These are phyloP conservation scores for Diaporthe amygdali DNA, from an alignment of 2,329 filamentous ascomycete species.

Conservation along the genomic window DNA sequence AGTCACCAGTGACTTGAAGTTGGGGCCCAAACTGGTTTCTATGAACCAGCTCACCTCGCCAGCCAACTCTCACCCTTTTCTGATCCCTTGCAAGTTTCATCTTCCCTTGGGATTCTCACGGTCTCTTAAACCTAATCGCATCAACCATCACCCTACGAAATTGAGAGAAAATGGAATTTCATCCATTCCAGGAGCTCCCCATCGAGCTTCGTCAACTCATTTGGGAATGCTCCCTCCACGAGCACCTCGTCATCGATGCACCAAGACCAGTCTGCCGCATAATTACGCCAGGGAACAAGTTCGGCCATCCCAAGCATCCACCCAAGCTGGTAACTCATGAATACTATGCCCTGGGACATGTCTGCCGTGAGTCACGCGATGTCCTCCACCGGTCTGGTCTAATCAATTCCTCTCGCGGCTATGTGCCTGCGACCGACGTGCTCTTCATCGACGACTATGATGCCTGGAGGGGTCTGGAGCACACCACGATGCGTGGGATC, in stretches of 20 bases:
- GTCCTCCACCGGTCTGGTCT: not conserved
- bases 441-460: not conserved
- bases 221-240: not conserved
- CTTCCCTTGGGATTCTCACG: too few species aligned
- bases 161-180: not conserved
- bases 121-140: not conserved
- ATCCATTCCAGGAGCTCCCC: not conserved
- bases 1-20: too few species aligned
- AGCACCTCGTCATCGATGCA: not conserved
- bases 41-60: too few species aligned
- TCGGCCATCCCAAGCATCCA: accelerated
- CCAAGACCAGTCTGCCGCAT: not conserved
- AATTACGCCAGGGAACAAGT: not conserved
- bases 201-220: not conserved
- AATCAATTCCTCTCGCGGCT: not conserved
- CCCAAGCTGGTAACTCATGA: not conserved
- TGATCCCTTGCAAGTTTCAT: too few species aligned
- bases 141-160: not conserved
- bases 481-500: not conserved
- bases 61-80: too few species aligned
- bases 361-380: not conserved
- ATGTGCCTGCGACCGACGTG: not conserved
- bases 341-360: not conserved
- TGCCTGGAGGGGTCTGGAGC: not conserved
- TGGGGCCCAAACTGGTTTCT: too few species aligned